Conservation (phyloP, 2,329 filamentous ascomycete species). For the Tolypocladium amazonense region DNA sequence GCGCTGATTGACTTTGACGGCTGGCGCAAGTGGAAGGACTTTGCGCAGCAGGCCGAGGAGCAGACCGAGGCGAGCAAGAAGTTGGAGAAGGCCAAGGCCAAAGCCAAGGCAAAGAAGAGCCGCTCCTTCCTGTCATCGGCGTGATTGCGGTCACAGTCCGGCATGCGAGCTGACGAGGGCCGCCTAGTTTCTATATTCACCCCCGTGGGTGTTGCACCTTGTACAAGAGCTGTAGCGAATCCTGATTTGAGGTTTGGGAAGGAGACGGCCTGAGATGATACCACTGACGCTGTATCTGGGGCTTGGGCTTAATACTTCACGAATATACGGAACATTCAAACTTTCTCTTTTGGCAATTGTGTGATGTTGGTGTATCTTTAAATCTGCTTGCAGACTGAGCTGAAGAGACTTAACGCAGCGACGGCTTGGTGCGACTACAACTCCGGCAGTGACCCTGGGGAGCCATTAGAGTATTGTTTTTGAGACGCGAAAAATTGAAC, state of each 20-base stretch:
- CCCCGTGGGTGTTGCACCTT: neutral
- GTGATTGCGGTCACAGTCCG: neutral
- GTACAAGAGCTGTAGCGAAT: neutral
- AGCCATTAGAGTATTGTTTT: too few species aligned
- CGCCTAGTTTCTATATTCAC: neutral
- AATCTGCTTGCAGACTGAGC: too few species aligned
- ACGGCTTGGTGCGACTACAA: too few species aligned
- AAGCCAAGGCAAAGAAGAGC: constrained; percentile 34
- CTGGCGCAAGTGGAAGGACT: constrained; percentile 96
- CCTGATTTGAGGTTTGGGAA: neutral
- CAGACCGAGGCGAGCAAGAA: constrained; percentile 32
- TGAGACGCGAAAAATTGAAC: too few species aligned
- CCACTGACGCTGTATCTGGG: constrained; percentile 1
- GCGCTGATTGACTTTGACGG: constrained; percentile 97
- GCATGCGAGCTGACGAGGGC: neutral
- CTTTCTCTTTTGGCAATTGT: neutral
- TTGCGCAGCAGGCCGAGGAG: constrained; percentile 38
- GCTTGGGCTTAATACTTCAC: neutral
- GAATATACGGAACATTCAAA: neutral
- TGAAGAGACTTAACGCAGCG: too few species aligned
- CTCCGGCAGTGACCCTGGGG: too few species aligned
- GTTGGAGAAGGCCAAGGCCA: constrained; percentile 16
- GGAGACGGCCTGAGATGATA: neutral
- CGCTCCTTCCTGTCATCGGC: constrained; percentile 24
- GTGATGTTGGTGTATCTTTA: neutral